A percentile compares a stretch with the other conserved stretches of the same genome.
Conservation (phyloP, 202 grass and related monocot genomes). For the Setaria italica region DNA sequence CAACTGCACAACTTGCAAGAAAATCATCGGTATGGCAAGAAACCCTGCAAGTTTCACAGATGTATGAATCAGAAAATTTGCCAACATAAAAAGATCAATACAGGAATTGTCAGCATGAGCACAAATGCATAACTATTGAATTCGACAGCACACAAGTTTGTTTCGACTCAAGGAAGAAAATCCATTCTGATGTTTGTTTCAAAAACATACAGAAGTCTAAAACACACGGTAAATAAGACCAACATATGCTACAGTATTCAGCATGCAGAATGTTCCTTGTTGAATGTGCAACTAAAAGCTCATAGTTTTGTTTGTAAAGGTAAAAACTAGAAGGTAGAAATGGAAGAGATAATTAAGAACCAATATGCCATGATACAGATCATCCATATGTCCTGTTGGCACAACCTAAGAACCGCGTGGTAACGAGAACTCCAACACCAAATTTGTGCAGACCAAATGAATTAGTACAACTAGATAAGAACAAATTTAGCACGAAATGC, state of each 20-base stretch:
- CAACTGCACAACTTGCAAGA: constrained; percentile 90
- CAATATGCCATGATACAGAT: not conserved
- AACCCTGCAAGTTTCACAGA: constrained; percentile 50
- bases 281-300: constrained; percentile 6
- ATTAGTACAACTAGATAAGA: not conserved
- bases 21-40: constrained; percentile 70
- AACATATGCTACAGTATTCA: not conserved
- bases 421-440: not conserved
- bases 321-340: not conserved
- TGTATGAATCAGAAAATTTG: constrained; percentile 12
- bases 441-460: not conserved
- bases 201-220: not conserved
- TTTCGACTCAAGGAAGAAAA: constrained; percentile 1
- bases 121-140: not conserved
- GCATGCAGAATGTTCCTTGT: not conserved
- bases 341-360: constrained; percentile 7
- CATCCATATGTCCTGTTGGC: not conserved
- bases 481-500: not conserved
- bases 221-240: constrained; percentile 18
- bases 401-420: not conserved
- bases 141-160: not conserved
- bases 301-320: not conserved
- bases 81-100: not conserved
- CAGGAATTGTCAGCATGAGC: constrained; percentile 1
- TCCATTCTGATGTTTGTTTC: not conserved